These are phyloP conservation scores for Aspergillus sp. DNA, from an alignment of 2,329 filamentous ascomycete species.

Conservation along the genomic window DNA sequence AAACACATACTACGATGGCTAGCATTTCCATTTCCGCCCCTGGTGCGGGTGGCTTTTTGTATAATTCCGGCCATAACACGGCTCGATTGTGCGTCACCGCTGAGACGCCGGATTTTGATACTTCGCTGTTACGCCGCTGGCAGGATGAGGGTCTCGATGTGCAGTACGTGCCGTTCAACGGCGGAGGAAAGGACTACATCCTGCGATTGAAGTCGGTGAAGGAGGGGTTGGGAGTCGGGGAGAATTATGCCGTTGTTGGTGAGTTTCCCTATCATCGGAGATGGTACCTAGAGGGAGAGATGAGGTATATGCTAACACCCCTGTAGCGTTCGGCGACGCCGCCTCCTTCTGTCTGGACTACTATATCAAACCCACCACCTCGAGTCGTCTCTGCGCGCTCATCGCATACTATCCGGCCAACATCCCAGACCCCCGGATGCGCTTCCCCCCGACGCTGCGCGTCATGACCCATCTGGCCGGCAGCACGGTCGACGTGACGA, in stretches of 20 bases:
- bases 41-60: constrained; percentile 32
- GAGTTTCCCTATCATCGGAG: constrained; percentile 18
- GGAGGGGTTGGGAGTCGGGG: constrained; percentile 56
- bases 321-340: constrained; percentile 60
- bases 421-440: constrained; percentile 51
- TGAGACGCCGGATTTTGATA: constrained; percentile 51
- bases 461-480: constrained; percentile 61
- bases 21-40: constrained; percentile 34
- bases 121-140: constrained; percentile 55
- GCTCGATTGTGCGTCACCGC: constrained; percentile 35
- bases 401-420: constrained; percentile 63
- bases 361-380: constrained; percentile 56
- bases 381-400: constrained; percentile 54
- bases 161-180: constrained; percentile 56
- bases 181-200: constrained; percentile 52
- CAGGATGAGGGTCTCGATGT: constrained; percentile 61
- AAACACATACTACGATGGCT: constrained; percentile 24
- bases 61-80: constrained; percentile 33
- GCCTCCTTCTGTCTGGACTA: constrained; percentile 60
- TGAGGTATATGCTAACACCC: not conserved
- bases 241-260: constrained; percentile 64
- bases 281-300: not conserved
- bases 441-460: constrained; percentile 38
- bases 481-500: constrained; percentile 48
- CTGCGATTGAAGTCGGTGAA: constrained; percentile 52